These are phyloP conservation scores for Asterella californica DNA, from an alignment of 225 moss, liverwort and hornwort species.

Conservation along the genomic window DNA sequence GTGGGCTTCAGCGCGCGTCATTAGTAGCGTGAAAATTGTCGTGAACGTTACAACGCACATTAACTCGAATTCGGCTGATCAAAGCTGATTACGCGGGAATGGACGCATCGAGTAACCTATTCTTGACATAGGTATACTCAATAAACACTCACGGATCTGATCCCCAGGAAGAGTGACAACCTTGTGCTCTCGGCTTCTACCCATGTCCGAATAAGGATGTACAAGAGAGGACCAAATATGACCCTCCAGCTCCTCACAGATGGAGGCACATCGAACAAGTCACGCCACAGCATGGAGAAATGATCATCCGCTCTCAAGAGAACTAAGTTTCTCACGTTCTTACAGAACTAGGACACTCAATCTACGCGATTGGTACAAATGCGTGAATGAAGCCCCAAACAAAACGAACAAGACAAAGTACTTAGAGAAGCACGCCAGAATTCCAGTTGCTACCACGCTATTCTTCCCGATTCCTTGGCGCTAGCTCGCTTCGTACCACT, in stretches of 20 bases:
- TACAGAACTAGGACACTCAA: neutral
- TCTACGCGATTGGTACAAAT: neutral
- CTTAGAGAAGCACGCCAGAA: neutral
- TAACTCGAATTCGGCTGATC: neutral
- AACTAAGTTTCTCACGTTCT: neutral
- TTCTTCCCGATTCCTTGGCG: neutral
- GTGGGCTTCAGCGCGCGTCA: neutral
- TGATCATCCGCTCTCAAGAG: neutral
- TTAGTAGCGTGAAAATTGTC: neutral
- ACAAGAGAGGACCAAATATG: neutral
- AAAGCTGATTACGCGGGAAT: neutral
- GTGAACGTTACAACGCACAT: neutral
- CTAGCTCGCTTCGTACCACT: neutral
- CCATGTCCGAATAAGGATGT: neutral
- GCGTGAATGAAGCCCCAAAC: neutral
- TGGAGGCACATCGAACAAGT: neutral
- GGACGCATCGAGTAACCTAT: neutral
- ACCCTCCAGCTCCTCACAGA: neutral
- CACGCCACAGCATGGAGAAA: neutral
- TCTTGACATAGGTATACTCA: neutral
- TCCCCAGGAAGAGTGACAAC: neutral
- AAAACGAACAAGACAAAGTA: neutral
- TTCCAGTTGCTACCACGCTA: neutral
- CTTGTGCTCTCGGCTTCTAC: neutral
- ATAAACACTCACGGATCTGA: neutral